These are phyloP conservation scores for Puccinellia tenuiflora DNA, from an alignment of 176 grass and related monocot species.

Conservation along the genomic window DNA sequence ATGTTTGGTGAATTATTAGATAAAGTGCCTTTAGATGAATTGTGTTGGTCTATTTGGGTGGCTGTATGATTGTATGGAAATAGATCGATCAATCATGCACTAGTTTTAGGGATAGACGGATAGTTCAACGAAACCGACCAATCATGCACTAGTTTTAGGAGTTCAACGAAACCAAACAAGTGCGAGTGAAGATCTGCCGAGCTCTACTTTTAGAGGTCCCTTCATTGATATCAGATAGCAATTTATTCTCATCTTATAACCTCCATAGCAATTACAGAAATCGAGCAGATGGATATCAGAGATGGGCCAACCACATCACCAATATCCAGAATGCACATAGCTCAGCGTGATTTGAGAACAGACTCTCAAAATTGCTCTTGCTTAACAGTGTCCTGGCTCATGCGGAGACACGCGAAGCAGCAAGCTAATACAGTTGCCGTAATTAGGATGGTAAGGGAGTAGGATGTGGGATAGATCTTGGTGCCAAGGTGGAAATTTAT, in stretches of 20 bases:
- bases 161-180: neutral
- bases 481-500: neutral
- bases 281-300: neutral
- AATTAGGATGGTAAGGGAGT: neutral
- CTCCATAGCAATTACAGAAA: neutral
- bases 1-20: neutral
- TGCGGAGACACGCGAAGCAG: neutral
- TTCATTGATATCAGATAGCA: neutral
- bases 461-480: neutral
- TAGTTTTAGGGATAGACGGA: too few relatives aligned
- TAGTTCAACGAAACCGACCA: too few relatives aligned
- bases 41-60: neutral
- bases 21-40: neutral
- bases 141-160: too few relatives aligned
- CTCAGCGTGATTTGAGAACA: neutral
- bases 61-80: neutral
- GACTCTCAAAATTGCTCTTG: neutral
- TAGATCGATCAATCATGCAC: neutral
- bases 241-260: neutral
- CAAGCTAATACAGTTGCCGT: neutral
- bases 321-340: neutral
- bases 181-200: neutral
- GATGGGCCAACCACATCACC: neutral
- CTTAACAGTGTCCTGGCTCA: neutral
- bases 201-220: neutral